A percentile compares a stretch with the other conserved stretches of the same genome.
Conservation (phyloP, 345 rosid genomes). For the Euphorbia pulcherrima region DNA sequence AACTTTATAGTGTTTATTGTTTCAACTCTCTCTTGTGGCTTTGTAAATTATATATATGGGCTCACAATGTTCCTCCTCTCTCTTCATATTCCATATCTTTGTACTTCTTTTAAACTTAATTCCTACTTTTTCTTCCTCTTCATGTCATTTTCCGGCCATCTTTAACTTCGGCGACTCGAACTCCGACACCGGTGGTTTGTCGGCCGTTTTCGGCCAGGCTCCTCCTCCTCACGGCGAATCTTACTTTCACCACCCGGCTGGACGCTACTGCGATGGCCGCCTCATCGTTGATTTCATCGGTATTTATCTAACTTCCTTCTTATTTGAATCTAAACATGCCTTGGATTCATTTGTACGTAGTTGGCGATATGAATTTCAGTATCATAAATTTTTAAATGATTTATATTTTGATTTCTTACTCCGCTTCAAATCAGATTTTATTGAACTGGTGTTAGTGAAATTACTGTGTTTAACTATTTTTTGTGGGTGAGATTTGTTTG, state of each 20-base stretch:
- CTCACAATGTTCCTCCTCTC: neutral
- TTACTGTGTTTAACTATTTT: too few relatives aligned
- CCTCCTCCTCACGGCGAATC: constrained; percentile 64
- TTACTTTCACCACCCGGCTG: constrained; percentile 66
- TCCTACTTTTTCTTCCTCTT: neutral
- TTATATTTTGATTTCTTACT: too few relatives aligned
- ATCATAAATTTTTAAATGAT: too few relatives aligned
- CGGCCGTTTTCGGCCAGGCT: constrained; percentile 78
- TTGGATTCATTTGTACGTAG: neutral
- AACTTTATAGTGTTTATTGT: too few relatives aligned
- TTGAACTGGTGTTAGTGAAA: too few relatives aligned
- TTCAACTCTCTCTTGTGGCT: too few relatives aligned
- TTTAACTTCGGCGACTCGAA: constrained; percentile 94
- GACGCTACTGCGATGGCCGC: constrained; percentile 85
- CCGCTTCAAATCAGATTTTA: too few relatives aligned
- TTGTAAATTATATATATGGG: constrained; percentile 19
- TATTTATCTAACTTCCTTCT: constrained; percentile 13
- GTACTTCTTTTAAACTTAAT: neutral
- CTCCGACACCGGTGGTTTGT: constrained; percentile 88
- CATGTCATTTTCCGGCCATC: constrained; percentile 51
- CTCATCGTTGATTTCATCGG: constrained; percentile 82
- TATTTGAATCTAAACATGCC: neutral
- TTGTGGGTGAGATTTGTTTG: too few relatives aligned
- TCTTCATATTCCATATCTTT: neutral
- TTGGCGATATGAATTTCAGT: too few relatives aligned